Conservation (phyloP, 345 rosid genomes). For the Durio zibethinus region DNA sequence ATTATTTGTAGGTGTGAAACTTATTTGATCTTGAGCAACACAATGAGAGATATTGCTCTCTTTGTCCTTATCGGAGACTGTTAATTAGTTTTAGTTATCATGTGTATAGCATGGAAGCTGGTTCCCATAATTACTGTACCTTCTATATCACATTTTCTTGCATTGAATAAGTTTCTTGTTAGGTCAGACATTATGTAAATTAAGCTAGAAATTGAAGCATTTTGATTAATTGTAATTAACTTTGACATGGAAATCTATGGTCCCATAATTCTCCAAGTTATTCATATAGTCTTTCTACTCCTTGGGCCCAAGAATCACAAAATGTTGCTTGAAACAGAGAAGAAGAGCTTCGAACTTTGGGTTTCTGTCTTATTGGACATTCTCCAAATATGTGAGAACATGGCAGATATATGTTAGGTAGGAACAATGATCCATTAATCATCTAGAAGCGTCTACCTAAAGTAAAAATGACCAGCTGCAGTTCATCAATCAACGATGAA, state of each 20-base stretch:
- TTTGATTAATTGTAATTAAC: neutral
- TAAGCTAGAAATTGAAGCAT: neutral
- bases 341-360: neutral
- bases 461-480: neutral
- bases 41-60: too few relatives aligned
- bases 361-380: neutral
- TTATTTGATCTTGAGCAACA: too few relatives aligned
- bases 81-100: too few relatives aligned
- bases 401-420: too few relatives aligned
- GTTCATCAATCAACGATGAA: neutral
- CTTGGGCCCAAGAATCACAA: neutral
- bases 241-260: neutral
- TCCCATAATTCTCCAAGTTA: neutral
- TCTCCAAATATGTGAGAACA: neutral
- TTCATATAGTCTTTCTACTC: neutral
- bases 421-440: too few relatives aligned
- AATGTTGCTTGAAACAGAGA: neutral
- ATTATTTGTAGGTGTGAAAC: too few relatives aligned
- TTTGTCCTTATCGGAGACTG: too few relatives aligned
- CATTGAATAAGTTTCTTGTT: neutral
- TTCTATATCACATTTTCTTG: neutral
- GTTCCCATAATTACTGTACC: neutral
- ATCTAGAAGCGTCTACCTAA: neutral
- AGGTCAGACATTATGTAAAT: neutral
- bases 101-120: neutral